Evolutionary conservation across 331 rosid genomes (phyloP), one percentile per base, ranked within the genome.

Genomic region (Acacia concinna): DNA sequence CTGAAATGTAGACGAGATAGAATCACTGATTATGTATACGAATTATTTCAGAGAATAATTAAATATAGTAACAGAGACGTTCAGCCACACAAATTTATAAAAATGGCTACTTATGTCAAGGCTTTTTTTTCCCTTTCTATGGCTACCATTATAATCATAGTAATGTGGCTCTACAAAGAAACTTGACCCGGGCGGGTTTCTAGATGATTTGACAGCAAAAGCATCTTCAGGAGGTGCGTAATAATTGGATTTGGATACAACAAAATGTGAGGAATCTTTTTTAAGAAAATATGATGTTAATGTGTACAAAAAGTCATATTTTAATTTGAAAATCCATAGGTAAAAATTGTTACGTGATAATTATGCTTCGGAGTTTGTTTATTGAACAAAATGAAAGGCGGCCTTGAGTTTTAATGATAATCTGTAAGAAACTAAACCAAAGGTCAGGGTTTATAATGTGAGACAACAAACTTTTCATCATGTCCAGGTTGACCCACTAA

Each of bases 1-100:
- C 97, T 90, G 90, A 83, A 85, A 40, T 86, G 47, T 25, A 64
- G 32, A 79, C 71, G 79, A 23, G 66, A 44, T n/a, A 75, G 21
- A 54, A 73, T 28, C 43, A 27, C 69, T 57, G 71, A 70, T 54
- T 54, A 54, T 43, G 65, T 6, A 54, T 28, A 52, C 49, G 1
- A 31, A 12, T 18, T 65, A 27, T 46, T 31, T 8, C 15, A 64
- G 4, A 66, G 11, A 28, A 25, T 63, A 18, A 79, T 27, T 11
- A 52, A 31, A 31, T n/a, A 43, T 6, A 34, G 34, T 43, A 69
- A 83, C 54, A 67, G 34, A 46, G 20, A 79, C 13, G 28, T 65
- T 68, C 30, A 79, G 12, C 25, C 15, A 34, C 63, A 49, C 40
- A 31, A 31, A 23, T 60, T 60, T 1, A 60, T 13, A 27, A 12